Evolutionary conservation across 202 grass and related monocot genomes (phyloP).

Genomic region (Bolboschoenoplectus hybrid): DNA sequence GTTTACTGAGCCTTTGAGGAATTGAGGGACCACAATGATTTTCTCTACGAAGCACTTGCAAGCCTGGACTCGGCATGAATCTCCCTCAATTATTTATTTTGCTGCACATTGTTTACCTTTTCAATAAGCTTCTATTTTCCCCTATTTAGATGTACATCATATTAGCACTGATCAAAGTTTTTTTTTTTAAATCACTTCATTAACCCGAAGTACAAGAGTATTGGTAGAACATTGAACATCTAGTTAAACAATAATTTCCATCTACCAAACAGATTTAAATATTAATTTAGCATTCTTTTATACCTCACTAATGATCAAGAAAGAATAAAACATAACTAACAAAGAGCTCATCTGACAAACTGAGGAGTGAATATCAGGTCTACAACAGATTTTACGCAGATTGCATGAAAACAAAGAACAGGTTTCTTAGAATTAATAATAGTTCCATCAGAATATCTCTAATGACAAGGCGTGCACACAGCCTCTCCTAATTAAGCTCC

Average conservation of each 20-base stretch:
- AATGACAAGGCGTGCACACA: constrained; percentile 10
- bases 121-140: not conserved
- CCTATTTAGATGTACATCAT: not conserved
- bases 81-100: too few species aligned
- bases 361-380: constrained; percentile 7
- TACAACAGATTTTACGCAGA: constrained; percentile 23
- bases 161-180: not conserved
- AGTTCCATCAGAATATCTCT: constrained; percentile 30
- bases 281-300: not conserved
- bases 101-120: not conserved
- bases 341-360: not conserved
- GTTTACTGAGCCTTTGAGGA: too few species aligned
- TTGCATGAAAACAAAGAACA: constrained; percentile 26
- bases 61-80: too few species aligned
- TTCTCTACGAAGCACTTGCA: too few species aligned
- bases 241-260: not conserved
- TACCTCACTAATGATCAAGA: not conserved
- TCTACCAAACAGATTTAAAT: not conserved
- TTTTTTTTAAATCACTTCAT: not conserved
- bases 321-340: not conserved
- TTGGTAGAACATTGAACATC: not conserved
- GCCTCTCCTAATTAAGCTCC: constrained; percentile 30
- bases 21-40: too few species aligned
- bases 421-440: constrained; percentile 22
- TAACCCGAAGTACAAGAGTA: not conserved